Evolutionary conservation across 1,284 basidiomycete species (phyloP), one percentile per base, ranked within the genome.

Genomic region (Cryptococcus jaspeensis): DNA sequence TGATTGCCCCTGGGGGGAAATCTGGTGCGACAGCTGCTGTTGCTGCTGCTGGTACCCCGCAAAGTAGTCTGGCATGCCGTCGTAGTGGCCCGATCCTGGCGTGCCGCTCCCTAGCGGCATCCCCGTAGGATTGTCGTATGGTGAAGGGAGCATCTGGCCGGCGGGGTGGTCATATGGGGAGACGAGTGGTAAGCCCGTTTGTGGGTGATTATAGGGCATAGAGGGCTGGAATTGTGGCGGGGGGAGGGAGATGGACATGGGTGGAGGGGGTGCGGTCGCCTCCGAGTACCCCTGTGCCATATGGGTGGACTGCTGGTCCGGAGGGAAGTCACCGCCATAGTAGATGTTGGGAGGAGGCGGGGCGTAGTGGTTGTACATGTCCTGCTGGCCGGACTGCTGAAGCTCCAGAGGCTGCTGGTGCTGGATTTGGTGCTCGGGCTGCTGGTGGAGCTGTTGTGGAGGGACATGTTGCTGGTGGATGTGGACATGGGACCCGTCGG

Each of bases 61-160:
- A 36, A 63, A 63, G 40, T 63, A 63, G 18, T 63, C 61, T 18
- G 11, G 50, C 58, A 60, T 60, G 5, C 44, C 51, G 11, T 49
- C 49, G 37, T 43, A 47, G 12, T 52, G 51, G 9, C 53, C 55
- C n/a, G 57, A 59, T 23, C 53, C 57, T 32, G 28, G 28, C 38
- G 38, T 18, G 15, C 49, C 40, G 15, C 47, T 40, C 18, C 28
- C 28, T 5, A 53, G n/a, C 11, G 52, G 52, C 39, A 44, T 28
- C 3, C 51, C 52, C 22, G 51, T 44, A 1, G 56, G 56, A 2
- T 46, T 53, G 2, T 54, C 41, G 12, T 50, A 41, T 6, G 52
- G 52, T 7, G 56, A 52, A 25, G 16, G 20, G 48, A 50, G n/a
- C 28, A 13, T 38, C 38, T 44, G 44, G n/a, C 28, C 28, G 28